Percentiles rank a stretch among this genome's conserved stretches.
Conservation (phyloP, 768 basidiomycete genomes). For the Strobilomyces confusus region DNA sequence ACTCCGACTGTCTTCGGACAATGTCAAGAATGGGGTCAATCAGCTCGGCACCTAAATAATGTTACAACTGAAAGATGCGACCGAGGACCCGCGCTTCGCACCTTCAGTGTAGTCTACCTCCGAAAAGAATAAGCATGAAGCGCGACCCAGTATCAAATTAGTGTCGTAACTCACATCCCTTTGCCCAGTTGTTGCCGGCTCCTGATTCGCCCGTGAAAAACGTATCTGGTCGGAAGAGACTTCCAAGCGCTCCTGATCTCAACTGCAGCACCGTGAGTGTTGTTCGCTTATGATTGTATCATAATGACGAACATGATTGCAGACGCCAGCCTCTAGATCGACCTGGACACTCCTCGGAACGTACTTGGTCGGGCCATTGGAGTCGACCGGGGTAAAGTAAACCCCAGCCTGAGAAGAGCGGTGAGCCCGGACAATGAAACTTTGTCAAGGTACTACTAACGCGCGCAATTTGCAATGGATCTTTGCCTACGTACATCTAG, state of each 20-base stretch:
- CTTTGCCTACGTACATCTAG: conserved; percentile 67
- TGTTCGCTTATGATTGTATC: neutral
- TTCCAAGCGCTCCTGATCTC: conserved; percentile 64
- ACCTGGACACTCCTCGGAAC: conserved; percentile 89
- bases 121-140: conserved; percentile 18
- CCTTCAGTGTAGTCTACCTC: conserved; percentile 83
- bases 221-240: conserved; percentile 84
- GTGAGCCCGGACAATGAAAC: neutral
- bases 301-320: conserved; percentile 57
- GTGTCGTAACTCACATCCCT: conserved; percentile 65
- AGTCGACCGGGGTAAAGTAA: conserved; percentile 73
- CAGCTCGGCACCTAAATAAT: conserved; percentile 73
- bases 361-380: conserved; percentile 56
- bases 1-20: conserved; percentile 75
- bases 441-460: conserved; percentile 41
- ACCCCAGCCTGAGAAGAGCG: conserved; percentile 56
- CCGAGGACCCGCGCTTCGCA: conserved; percentile 23
- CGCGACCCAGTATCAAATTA: conserved; percentile 1
- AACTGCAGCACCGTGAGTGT: conserved; percentile 39
- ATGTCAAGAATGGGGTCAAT: conserved; percentile 82
- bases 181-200: conserved; percentile 95
- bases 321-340: conserved; percentile 87
- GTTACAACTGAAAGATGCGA: neutral
- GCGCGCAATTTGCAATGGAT: conserved; percentile 69
- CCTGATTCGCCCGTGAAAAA: conserved; percentile 60